Base-by-base conservation (phyloP, 352 stramenopile genomes). In the Pythium insidiosum region DNA sequence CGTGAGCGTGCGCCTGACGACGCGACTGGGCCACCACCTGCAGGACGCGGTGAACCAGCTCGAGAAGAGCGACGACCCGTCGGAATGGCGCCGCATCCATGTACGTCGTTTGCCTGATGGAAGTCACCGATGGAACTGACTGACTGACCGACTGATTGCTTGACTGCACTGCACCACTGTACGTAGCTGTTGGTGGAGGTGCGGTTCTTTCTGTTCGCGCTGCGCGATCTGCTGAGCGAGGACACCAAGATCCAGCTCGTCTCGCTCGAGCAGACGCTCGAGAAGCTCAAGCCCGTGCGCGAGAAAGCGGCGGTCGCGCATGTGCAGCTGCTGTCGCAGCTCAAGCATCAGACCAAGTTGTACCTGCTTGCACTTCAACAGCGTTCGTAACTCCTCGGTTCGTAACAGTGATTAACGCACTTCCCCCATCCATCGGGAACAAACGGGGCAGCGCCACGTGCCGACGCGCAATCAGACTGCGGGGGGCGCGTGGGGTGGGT, bases 321-420 rank as follows among this genome's bases (percentile, higher is more conserved):
- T 21, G 41, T 69, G 23, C 58, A 63, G 42, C 63, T 90, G 35
- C 47, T 86, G 24, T 72, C 67, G 34, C 73, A 90, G 61, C 66
- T 90, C 57, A 85, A 90, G 60, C 69, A 83, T 38, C 73, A 88
- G 47, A 88, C 66, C 48, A 86, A 88, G 51, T 50, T 89, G 33
- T 90, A 93, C 47, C 56, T 83, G 15, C 63, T 92, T 20, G 64
- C 73, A 38, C 63, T 85, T 68, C 57, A 63, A 63, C 55, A 63
- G 53, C 25, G 21, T 3, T 58, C 37, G 53, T 7, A n/a, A 24
- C 18, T 16, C 23, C n/a, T 21, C n/a, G n/a, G n/a, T n/a, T n/a
- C n/a, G n/a, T n/a, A n/a, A n/a, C n/a, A n/a, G n/a, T n/a, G n/a
- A n/a, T n/a, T n/a, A n/a, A n/a, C n/a, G n/a, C n/a, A n/a, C n/a